Evolutionary conservation across 2,329 filamentous ascomycete genomes (phyloP).

Genomic region (Hansfordia pulvinata): DNA sequence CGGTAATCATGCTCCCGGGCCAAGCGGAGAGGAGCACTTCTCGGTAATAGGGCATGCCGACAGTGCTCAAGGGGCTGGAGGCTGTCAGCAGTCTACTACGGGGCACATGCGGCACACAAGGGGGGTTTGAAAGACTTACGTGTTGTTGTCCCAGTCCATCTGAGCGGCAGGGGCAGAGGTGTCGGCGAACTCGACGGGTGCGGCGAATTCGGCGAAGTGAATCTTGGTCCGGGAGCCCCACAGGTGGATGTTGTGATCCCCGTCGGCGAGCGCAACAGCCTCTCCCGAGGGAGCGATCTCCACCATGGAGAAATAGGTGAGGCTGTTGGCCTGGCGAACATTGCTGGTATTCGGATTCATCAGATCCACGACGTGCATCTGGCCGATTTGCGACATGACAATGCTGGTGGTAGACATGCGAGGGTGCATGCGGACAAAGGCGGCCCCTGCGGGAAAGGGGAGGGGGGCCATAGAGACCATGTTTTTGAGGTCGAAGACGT

Average conservation of each 20-base stretch:
- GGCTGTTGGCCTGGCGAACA: conserved; percentile 69
- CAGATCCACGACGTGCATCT: conserved; percentile 90
- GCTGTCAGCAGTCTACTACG: conserved; percentile 4
- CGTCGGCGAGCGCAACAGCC: conserved; percentile 68
- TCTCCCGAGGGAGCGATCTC: conserved; percentile 84
- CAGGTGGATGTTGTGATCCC: conserved; percentile 65
- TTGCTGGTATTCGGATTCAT: conserved; percentile 86
- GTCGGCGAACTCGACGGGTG: conserved; percentile 66
- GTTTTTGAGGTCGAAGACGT: conserved; percentile 91
- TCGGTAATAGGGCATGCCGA: conserved; percentile 90
- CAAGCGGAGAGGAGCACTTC: conserved; percentile 79
- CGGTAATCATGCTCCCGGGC: conserved; percentile 72
- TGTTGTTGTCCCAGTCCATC: conserved; percentile 59
- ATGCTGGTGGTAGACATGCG: conserved; percentile 91
- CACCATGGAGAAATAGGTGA: conserved; percentile 61
- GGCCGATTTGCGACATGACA: conserved; percentile 79
- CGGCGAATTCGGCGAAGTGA: conserved; percentile 72
- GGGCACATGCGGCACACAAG: neutral
- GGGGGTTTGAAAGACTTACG: conserved; percentile 30
- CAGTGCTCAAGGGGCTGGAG: conserved; percentile 59
- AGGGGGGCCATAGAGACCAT: conserved; percentile 80
- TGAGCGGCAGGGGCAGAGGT: conserved; percentile 40
- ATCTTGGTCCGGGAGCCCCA: conserved; percentile 83
- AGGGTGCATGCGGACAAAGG: conserved; percentile 93
- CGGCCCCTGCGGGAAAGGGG: conserved; percentile 81